Conservation (phyloP, 352 stramenopile genomes). For the Peronospora destructor region DNA sequence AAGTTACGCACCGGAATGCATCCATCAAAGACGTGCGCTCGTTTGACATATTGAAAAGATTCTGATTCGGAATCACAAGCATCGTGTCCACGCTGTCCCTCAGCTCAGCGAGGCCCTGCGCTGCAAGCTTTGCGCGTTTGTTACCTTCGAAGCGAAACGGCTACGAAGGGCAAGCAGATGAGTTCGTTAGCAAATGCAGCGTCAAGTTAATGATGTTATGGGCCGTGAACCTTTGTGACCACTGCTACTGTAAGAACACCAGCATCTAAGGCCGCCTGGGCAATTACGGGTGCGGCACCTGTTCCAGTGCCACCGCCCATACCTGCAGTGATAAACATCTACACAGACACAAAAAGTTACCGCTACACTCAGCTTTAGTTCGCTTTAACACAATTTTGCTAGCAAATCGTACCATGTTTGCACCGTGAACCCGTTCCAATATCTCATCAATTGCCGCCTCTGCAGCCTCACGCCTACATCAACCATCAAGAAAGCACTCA, state of each 20-base stretch:
- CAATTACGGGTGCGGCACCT: constrained; percentile 77
- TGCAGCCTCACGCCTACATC: constrained; percentile 55
- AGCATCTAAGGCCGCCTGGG: constrained; percentile 71
- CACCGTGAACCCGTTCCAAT: constrained; percentile 73
- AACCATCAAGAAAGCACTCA: neutral
- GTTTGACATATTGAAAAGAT: constrained; percentile 86
- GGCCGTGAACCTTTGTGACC: constrained; percentile 56
- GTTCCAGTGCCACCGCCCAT: constrained; percentile 83
- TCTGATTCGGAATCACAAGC: constrained; percentile 86
- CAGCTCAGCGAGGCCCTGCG: constrained; percentile 66
- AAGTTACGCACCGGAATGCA: constrained; percentile 54
- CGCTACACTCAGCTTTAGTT: neutral
- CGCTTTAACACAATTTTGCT: neutral
- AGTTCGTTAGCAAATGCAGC: constrained; percentile 2
- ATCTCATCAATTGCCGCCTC: constrained; percentile 79
- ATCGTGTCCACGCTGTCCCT: constrained; percentile 85
- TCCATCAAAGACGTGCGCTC: constrained; percentile 84
- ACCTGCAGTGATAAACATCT: constrained; percentile 86
- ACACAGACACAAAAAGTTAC: constrained; percentile 3
- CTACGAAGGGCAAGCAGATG: constrained; percentile 15
- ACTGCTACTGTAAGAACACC: constrained; percentile 82
- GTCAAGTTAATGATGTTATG: constrained; percentile 1
- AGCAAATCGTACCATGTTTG: constrained; percentile 66
- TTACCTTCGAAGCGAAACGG: constrained; percentile 82
- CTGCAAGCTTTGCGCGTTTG: constrained; percentile 73